Evolutionary conservation across 768 basidiomycete genomes (phyloP).

Genomic region (Tylopilus balloui): DNA sequence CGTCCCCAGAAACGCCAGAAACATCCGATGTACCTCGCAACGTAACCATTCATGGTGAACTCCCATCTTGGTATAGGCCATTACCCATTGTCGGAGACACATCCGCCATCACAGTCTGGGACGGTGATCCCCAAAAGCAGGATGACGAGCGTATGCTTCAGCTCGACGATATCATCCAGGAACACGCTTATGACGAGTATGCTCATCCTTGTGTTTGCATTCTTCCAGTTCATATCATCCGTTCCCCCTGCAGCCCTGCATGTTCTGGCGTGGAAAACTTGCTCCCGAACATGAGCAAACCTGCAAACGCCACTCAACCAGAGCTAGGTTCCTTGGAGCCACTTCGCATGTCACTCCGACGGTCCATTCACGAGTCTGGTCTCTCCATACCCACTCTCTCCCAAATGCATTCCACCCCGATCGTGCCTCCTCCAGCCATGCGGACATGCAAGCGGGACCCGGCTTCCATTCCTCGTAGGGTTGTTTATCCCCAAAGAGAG

Average conservation of each 20-base stretch:
- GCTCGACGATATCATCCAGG: constrained; percentile 70
- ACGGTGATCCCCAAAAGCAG: constrained; percentile 42
- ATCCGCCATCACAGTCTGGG: constrained; percentile 41
- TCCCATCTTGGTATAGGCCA: constrained; percentile 56
- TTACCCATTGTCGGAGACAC: constrained; percentile 40
- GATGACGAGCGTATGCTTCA: constrained; percentile 56
- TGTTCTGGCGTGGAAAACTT: constrained; percentile 20
- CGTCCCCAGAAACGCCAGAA: constrained; percentile 69
- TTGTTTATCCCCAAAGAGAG: constrained; percentile 70
- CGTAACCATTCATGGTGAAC: constrained; percentile 46
- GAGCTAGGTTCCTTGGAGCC: constrained; percentile 29
- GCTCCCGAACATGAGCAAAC: constrained; percentile 5
- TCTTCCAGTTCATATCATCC: background rate
- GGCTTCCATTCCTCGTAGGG: constrained; percentile 46
- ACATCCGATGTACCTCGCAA: constrained; percentile 51
- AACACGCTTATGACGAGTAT: constrained; percentile 73
- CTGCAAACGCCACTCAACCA: constrained; percentile 34
- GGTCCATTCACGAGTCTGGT: constrained; percentile 25
- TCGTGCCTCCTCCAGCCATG: constrained; percentile 63
- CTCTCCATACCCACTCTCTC: constrained; percentile 34
- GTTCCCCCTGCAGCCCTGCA: constrained; percentile 13
- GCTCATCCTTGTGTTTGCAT: constrained; percentile 25
- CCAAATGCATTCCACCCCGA: constrained; percentile 50
- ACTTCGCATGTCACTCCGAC: constrained; percentile 32
- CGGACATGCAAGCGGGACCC: constrained; percentile 54